Evolutionary conservation across 148 eudicot genomes (phyloP), one percentile per base, ranked within the genome.

Genomic region (Drosera capensis): DNA sequence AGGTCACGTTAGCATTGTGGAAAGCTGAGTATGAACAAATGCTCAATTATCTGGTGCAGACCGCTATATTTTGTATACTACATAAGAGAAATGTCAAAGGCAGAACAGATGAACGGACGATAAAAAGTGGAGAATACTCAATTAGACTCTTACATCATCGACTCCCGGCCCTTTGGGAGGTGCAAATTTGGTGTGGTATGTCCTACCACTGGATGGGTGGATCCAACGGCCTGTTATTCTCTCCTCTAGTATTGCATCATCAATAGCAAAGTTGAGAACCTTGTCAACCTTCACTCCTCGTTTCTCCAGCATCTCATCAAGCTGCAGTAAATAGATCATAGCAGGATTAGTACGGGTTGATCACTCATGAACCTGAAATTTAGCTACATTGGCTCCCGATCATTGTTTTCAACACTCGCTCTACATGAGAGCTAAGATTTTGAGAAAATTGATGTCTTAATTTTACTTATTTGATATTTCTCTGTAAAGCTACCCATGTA

Each of bases 151-250:
- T 73, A 88, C 94, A 79, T 88, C 94, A 71, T 88, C 96, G 18
- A 64, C 63, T 14, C 92, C 90, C 26, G 86, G 79, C 11, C 46
- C 75, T 71, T 83, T 88, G 9, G 96, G 90, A 51, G 96, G 96
- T 25, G 94, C 94, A 55, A 74, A 88, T 55, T 88, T 88, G 51
- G 86, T 72, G 75, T 88, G 96, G 74, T 88, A 88, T 12, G 75
- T 65, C 25, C 96, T 78, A 51, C 96, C 96, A 67, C 94, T 88
- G 24, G 94, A 65, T 22, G 90, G 79, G 68, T 83, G 94, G 49
- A 79, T 80, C 94, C 96, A 79, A 5, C 96, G 90, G 14, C 96
- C 96, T 48, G 96, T 88, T 37, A 88, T 83, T 59, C 96, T 79
- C 64, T 88, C 96, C 57, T 88, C 96, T 71, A 88, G 67, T 61